Percentiles rank a stretch among this genome's conserved stretches.
phyloP scores from a whole-genome alignment of 805 yeast species.

The Tetrapisispora taiwanensis region DNA sequence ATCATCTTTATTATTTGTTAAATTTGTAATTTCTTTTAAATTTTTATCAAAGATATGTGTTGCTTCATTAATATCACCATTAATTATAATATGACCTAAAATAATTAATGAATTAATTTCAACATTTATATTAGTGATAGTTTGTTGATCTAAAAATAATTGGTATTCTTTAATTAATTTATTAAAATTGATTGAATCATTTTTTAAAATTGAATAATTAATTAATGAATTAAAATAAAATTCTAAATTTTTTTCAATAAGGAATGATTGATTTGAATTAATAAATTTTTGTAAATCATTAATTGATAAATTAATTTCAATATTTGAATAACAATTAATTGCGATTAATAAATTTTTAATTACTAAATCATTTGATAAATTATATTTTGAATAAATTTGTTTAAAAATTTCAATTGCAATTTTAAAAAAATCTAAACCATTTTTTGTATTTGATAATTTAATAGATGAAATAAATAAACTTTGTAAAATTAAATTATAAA shows the following conservation, averaged over 20 bases:
- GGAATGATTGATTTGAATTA: neutral
- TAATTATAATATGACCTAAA: conserved; percentile 40
- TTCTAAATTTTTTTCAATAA: conserved; percentile 1
- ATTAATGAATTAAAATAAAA: conserved; percentile 33
- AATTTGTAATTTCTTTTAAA: conserved; percentile 35
- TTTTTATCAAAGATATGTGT: conserved; percentile 48
- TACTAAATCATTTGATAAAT: conserved; percentile 31
- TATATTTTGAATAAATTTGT: conserved; percentile 35
- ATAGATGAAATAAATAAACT: conserved; percentile 43
- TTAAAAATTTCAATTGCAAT: conserved; percentile 40
- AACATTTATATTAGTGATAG: neutral
- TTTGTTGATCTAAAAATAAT: conserved; percentile 5
- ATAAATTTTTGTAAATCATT: neutral
- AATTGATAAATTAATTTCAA: neutral
- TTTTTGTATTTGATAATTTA: conserved; percentile 26
- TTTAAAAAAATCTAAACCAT: conserved; percentile 39
- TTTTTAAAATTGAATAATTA: conserved; percentile 31
- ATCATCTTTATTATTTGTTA: conserved; percentile 26
- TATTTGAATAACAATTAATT: conserved; percentile 33
- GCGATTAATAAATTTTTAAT: conserved; percentile 39
- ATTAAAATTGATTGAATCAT: conserved; percentile 32
- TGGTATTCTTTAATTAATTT: conserved; percentile 7
- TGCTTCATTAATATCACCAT: conserved; percentile 39
- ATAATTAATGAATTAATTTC: conserved; percentile 41
- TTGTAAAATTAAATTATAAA: conserved; percentile 43